phyloP scores from a whole-genome alignment of 1,284 basidiomycete species.

The Dichomitus squalens region DNA sequence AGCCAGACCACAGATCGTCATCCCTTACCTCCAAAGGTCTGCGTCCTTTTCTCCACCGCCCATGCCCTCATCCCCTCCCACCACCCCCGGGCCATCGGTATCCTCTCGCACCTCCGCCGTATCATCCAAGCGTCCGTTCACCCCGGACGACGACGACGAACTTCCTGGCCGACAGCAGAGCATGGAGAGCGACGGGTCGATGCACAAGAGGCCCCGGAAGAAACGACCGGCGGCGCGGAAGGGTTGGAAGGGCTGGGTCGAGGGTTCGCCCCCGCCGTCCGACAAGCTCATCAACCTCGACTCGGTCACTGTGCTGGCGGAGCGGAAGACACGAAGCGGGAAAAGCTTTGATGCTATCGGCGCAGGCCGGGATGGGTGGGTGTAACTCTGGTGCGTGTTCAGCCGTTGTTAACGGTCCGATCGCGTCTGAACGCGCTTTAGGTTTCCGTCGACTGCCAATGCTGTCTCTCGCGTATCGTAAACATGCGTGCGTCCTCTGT shows the following conservation, averaged over 20 bases:
- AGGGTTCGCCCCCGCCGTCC: constrained; percentile 77
- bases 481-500: constrained; percentile 3
- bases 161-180: constrained; percentile 29
- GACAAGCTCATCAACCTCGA: constrained; percentile 81
- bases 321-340: constrained; percentile 74
- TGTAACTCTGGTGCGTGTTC: constrained; percentile 24
- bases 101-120: constrained; percentile 73
- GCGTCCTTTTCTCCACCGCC: constrained; percentile 76
- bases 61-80: constrained; percentile 61
- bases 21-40: constrained; percentile 64
- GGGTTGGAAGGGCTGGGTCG: constrained; percentile 87
- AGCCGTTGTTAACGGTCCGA: constrained; percentile 24
- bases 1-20: constrained; percentile 66
- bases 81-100: constrained; percentile 72
- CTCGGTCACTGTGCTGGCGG: constrained; percentile 56
- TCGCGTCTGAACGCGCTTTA: constrained; percentile 16
- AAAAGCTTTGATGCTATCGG: constrained; percentile 80
- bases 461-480: constrained; percentile 14
- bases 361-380: constrained; percentile 54
- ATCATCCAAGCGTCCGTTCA: constrained; percentile 76
- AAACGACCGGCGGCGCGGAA: constrained; percentile 73
- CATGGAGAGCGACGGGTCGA: constrained; percentile 32
- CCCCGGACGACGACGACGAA: constrained; percentile 55
- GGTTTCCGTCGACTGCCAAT: constrained; percentile 1
- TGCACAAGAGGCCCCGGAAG: constrained; percentile 45